Evolutionary conservation across 768 basidiomycete genomes (phyloP).

Genomic region (Jaapia argillacea): DNA sequence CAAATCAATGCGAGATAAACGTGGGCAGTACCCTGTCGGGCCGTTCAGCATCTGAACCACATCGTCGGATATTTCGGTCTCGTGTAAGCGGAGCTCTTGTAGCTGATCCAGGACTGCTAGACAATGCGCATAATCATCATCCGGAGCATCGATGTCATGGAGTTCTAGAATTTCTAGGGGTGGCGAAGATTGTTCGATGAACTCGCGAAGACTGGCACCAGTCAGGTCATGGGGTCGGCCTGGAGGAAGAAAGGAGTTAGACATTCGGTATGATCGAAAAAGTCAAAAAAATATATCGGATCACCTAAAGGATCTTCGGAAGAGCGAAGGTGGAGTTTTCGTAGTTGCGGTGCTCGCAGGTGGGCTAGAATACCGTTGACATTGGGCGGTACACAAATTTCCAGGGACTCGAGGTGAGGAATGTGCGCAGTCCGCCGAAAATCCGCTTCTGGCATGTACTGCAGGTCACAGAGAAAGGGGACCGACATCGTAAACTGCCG

Average conservation of each 20-base stretch:
- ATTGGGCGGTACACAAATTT: conserved; percentile 20
- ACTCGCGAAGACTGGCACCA: conserved; percentile 18
- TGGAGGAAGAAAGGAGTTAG: no score
- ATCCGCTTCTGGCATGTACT: conserved; percentile 11
- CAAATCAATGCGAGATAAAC: conserved; percentile 38
- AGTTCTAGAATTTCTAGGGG: conserved; percentile 33
- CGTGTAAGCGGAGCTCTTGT: conserved; percentile 42
- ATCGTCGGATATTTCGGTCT: conserved; percentile 44
- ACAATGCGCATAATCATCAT: conserved; percentile 24
- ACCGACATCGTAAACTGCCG: conserved; percentile 30
- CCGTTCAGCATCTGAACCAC: conserved; percentile 29
- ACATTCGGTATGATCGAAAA: no score
- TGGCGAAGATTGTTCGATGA: conserved; percentile 19
- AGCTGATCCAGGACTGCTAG: conserved; percentile 28
- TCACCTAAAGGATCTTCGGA: conserved; percentile 20
- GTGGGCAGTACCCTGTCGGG: conserved; percentile 32
- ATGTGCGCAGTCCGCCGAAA: conserved; percentile 11
- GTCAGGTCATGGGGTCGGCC: conserved; percentile 23
- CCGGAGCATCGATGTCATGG: conserved; percentile 35
- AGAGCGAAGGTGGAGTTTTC: conserved; percentile 30
- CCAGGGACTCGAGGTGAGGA: conserved; percentile 19
- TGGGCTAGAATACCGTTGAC: conserved; percentile 17
- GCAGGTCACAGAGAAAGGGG: conserved; percentile 16
- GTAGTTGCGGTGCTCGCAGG: conserved; percentile 25
- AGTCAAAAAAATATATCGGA: no score